phyloP scores from a whole-genome alignment of 1,284 basidiomycete genomes.

The Macrocybe sp. region DNA sequence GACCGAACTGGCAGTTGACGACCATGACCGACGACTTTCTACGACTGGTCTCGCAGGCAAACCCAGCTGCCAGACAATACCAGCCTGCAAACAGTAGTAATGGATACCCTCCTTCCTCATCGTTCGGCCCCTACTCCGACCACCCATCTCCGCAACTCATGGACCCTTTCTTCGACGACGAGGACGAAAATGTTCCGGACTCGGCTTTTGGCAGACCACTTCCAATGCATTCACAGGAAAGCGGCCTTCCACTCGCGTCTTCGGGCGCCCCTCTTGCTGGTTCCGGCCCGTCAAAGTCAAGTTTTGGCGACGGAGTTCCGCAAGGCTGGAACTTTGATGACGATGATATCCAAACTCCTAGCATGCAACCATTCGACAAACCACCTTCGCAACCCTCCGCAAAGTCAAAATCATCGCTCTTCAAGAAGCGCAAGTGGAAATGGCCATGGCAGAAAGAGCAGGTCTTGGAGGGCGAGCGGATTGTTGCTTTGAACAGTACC shows the following conservation, averaged over 20 bases:
- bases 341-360: constrained; percentile 41
- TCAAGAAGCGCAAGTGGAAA: constrained; percentile 45
- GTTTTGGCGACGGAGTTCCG: constrained; percentile 40
- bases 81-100: constrained; percentile 51
- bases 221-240: constrained; percentile 68
- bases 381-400: constrained; percentile 29
- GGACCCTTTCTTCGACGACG: constrained; percentile 82
- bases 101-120: constrained; percentile 51
- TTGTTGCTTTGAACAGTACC: constrained; percentile 78
- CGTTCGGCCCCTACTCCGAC: constrained; percentile 29
- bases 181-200: constrained; percentile 63
- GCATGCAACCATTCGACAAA: constrained; percentile 12
- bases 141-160: constrained; percentile 44
- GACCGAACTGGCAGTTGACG: constrained; percentile 2
- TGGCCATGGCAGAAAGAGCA: constrained; percentile 78
- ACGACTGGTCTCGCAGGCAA: constrained; percentile 65
- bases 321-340: constrained; percentile 73
- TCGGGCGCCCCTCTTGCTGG: constrained; percentile 61
- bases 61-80: constrained; percentile 60
- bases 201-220: constrained; percentile 55
- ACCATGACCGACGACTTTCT: constrained; percentile 71
- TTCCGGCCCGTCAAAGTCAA: constrained; percentile 39
- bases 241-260: constrained; percentile 55
- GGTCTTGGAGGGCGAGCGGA: constrained; percentile 56
- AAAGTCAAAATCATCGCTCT: constrained; percentile 18